These are phyloP conservation scores for Herpetomonas samuelpessoai DNA, from an alignment of 208 protist genomes.

Conservation along the genomic window DNA sequence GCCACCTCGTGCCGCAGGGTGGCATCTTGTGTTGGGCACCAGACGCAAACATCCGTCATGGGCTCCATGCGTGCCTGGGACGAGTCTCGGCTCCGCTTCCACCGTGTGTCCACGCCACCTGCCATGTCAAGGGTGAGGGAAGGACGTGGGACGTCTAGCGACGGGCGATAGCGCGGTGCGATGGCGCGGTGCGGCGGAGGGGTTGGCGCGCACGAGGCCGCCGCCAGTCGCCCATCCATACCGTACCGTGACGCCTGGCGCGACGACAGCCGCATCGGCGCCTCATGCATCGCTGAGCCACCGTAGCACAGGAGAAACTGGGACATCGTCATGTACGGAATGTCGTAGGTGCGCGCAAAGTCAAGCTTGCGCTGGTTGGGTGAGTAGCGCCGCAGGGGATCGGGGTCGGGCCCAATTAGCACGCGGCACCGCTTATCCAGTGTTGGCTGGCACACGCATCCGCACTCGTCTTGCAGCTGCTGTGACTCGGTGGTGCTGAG, in stretches of 20 bases:
- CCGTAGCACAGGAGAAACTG: conserved; percentile 29
- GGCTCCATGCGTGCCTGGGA: neutral
- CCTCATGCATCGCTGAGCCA: neutral
- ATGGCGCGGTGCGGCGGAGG: no score
- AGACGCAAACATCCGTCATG: conserved; percentile 34
- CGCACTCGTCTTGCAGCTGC: neutral
- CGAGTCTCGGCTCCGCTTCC: neutral
- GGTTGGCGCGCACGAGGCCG: neutral
- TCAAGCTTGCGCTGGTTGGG: conserved; percentile 18
- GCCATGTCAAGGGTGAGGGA: neutral
- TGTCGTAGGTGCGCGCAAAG: conserved; percentile 25
- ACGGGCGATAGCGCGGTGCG: neutral
- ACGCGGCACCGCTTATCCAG: neutral
- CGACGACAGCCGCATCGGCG: neutral
- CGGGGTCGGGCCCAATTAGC: neutral
- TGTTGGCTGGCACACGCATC: neutral
- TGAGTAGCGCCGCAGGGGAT: neutral
- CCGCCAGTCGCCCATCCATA: neutral
- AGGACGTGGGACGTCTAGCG: neutral
- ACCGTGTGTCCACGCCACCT: neutral
- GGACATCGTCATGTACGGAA: conserved; percentile 19
- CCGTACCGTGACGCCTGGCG: neutral
- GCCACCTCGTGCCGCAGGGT: neutral
- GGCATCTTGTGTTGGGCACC: conserved; percentile 11
- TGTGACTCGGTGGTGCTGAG: neutral